Conservation (phyloP, 2,329 filamentous ascomycete genomes). For the Calonectria henricotiae region DNA sequence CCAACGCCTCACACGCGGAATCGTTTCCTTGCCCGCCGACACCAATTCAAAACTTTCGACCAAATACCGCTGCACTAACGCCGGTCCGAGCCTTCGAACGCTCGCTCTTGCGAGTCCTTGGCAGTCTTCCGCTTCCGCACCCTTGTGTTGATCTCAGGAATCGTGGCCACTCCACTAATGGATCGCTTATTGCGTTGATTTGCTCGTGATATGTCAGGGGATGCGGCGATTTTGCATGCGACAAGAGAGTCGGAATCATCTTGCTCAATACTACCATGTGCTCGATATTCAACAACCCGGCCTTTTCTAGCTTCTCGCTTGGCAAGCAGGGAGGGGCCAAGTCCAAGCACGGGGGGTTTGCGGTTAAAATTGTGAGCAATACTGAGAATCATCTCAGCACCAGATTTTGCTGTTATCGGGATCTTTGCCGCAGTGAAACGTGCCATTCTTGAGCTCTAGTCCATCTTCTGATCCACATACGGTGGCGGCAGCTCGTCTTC, state of each 20-base stretch:
- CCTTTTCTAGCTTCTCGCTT: background rate
- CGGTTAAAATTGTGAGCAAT: background rate
- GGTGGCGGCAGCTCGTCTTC: slow-evolving; percentile 40
- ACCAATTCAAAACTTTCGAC: background rate
- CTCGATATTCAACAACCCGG: background rate
- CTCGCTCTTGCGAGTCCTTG: background rate
- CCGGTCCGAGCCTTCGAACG: background rate
- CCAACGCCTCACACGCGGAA: slow-evolving; percentile 37
- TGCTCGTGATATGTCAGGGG: background rate
- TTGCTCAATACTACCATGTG: background rate
- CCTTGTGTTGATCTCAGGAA: background rate
- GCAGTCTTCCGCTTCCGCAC: slow-evolving; percentile 9
- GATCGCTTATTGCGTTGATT: background rate
- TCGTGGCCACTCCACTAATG: background rate
- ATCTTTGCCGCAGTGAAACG: background rate
- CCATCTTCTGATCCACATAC: slow-evolving; percentile 39
- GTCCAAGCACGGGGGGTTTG: background rate
- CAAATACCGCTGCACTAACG: slow-evolving; percentile 10
- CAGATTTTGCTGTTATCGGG: slow-evolving; percentile 8
- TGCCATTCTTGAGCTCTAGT: slow-evolving; percentile 42
- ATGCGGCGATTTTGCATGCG: background rate
- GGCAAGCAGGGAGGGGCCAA: background rate
- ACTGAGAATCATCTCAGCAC: background rate
- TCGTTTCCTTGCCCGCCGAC: background rate
- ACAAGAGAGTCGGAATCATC: background rate